Evolutionary conservation across 2,329 filamentous ascomycete species (phyloP).

Genomic region (Truncatella angustata): DNA sequence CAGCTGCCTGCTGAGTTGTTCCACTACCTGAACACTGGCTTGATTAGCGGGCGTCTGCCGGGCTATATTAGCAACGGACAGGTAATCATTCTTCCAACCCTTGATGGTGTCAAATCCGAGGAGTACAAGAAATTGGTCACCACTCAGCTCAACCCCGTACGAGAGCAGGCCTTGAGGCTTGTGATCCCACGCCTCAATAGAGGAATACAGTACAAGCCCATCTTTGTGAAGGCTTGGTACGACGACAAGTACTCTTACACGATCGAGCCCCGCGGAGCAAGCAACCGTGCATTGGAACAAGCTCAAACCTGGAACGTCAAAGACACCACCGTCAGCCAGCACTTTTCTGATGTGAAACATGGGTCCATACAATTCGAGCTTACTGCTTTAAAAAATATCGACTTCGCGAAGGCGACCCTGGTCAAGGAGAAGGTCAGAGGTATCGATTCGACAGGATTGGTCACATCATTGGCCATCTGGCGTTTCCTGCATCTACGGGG

Average conservation of each 20-base stretch:
- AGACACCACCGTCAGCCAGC: conserved; percentile 50
- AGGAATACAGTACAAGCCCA: conserved; percentile 77
- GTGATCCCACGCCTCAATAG: conserved; percentile 78
- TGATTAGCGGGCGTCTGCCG: conserved; percentile 76
- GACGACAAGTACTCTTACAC: conserved; percentile 65
- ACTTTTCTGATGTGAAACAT: conserved; percentile 41
- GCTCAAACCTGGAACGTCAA: conserved; percentile 71
- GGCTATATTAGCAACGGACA: conserved; percentile 81
- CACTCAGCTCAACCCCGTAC: conserved; percentile 69
- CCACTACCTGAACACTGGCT: conserved; percentile 80
- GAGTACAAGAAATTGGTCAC: conserved; percentile 81
- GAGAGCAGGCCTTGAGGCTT: conserved; percentile 74
- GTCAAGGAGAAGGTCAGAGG: conserved; percentile 57
- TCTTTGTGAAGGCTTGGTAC: conserved; percentile 82
- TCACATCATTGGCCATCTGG: conserved; percentile 75
- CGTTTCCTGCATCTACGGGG: conserved; percentile 85
- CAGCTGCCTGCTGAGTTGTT: conserved; percentile 87
- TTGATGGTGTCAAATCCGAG: conserved; percentile 77
- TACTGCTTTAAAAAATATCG: conserved; percentile 63
- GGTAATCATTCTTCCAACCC: conserved; percentile 75
- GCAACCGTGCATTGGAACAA: conserved; percentile 45
- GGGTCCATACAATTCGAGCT: conserved; percentile 60
- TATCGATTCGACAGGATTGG: conserved; percentile 64
- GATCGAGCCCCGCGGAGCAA: conserved; percentile 53
- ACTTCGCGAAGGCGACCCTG: conserved; percentile 69